A percentile compares a stretch with the other conserved stretches of the same genome.
phyloP scores from a whole-genome alignment of 768 basidiomycete species.

The Dictyophora rubrovolvata region DNA sequence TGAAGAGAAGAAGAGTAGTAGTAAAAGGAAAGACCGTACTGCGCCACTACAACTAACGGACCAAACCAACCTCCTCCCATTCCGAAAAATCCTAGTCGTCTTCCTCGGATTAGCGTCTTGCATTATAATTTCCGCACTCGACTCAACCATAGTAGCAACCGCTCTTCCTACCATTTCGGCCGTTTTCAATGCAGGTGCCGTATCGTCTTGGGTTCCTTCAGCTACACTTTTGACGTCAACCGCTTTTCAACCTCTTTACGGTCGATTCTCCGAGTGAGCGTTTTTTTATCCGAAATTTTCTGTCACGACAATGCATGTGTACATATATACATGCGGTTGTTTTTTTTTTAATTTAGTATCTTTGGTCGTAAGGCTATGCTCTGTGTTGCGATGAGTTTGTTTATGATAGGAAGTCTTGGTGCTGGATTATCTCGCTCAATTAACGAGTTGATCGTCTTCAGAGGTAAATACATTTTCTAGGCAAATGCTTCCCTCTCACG shows the following conservation, averaged over 20 bases:
- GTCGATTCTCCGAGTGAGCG: conserved; percentile 19
- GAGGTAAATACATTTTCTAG: conserved; percentile 26
- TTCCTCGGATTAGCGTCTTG: conserved; percentile 54
- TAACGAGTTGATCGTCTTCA: conserved; percentile 56
- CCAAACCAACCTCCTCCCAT: conserved; percentile 67
- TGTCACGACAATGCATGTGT: background rate
- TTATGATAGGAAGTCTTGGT: conserved; percentile 54
- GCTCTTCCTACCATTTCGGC: conserved; percentile 62
- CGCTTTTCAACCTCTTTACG: conserved; percentile 43
- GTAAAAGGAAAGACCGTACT: no score
- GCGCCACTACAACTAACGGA: conserved; percentile 36
- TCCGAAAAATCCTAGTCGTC: conserved; percentile 50
- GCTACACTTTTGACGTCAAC: conserved; percentile 61
- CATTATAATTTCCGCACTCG: conserved; percentile 50
- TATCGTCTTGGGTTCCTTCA: conserved; percentile 64
- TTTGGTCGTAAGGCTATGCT: conserved; percentile 47
- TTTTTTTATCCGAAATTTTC: conserved; percentile 18
- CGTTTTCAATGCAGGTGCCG: conserved; percentile 53
- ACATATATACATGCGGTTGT: background rate
- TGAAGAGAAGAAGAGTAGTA: no score
- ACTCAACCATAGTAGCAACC: conserved; percentile 67
- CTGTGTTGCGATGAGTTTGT: conserved; percentile 47
- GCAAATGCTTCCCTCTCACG: background rate
- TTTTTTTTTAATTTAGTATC: conserved; percentile 14
- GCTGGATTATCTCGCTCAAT: conserved; percentile 60